These are phyloP conservation scores for Fusarium anguioides DNA, from an alignment of 2,329 filamentous ascomycete genomes.

Conservation along the genomic window DNA sequence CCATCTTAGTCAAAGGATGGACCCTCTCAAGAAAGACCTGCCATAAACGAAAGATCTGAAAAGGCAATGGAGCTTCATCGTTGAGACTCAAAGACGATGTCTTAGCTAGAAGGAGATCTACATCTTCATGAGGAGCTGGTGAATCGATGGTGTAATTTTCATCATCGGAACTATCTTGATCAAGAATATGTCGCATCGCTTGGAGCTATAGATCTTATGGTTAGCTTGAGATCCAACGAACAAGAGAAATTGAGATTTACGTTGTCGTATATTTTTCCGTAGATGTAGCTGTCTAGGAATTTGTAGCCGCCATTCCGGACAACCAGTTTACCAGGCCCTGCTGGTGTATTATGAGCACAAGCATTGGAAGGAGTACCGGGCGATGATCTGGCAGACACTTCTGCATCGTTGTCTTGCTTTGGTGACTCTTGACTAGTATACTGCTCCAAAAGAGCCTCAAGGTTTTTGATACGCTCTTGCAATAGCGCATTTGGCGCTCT, in stretches of 20 bases:
- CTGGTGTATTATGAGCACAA: fast-evolving
- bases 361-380: neutral
- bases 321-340: conserved; percentile 7
- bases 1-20: conserved; percentile 2
- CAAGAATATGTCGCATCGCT: conserved; percentile 20
- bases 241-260: neutral
- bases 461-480: conserved; percentile 14
- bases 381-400: neutral
- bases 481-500: conserved; percentile 12
- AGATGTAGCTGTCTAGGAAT: conserved; percentile 8
- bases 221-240: neutral
- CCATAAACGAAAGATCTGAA: conserved; percentile 6
- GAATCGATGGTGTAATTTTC: neutral
- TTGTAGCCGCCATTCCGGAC: conserved; percentile 16
- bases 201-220: neutral
- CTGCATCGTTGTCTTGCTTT: neutral
- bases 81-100: neutral
- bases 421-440: conserved; percentile 2
- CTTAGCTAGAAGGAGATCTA: neutral
- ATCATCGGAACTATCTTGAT: conserved; percentile 17
- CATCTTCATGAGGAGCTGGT: neutral
- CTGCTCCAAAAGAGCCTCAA: conserved; percentile 9
- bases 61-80: neutral
- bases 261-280: conserved; percentile 8
- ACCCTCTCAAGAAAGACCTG: conserved; percentile 20